Conservation (phyloP, 352 stramenopile genomes). For the Phytopythium ostracodes region DNA sequence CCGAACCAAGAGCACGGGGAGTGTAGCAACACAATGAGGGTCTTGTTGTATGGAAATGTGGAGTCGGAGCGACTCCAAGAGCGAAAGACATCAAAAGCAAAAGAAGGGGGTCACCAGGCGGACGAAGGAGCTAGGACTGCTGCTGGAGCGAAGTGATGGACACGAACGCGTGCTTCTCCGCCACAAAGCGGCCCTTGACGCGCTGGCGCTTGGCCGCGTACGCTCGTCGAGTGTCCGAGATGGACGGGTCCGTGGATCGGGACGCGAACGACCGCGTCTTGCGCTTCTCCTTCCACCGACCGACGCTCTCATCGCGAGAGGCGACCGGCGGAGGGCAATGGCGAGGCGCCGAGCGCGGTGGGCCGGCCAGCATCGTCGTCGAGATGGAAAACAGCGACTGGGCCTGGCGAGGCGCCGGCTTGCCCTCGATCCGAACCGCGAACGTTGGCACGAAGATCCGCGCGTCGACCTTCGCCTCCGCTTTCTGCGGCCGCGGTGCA, state of each 20-base stretch:
- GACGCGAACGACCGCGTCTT: conserved; percentile 23
- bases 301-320: conserved; percentile 22
- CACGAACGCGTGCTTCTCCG: conserved; percentile 50
- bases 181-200: conserved; percentile 61
- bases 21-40: conserved; percentile 7
- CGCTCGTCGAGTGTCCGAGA: conserved; percentile 49
- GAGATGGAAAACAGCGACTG: conserved; percentile 1
- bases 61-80: conserved; percentile 3
- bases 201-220: conserved; percentile 60
- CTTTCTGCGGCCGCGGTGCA: neutral
- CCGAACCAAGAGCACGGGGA: neutral
- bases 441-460: conserved; percentile 57
- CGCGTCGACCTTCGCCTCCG: conserved; percentile 14
- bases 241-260: conserved; percentile 16
- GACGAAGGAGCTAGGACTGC: neutral
- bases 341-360: conserved; percentile 14
- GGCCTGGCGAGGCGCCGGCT: neutral
- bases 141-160: conserved; percentile 62
- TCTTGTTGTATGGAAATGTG: conserved; percentile 9
- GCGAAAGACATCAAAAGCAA: neutral
- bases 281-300: conserved; percentile 36
- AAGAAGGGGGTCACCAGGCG: neutral
- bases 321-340: conserved; percentile 5
- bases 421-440: conserved; percentile 44
- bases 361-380: conserved; percentile 26